These are phyloP conservation scores for Phytopythium aichiense DNA, from an alignment of 352 stramenopile species.

Conservation along the genomic window DNA sequence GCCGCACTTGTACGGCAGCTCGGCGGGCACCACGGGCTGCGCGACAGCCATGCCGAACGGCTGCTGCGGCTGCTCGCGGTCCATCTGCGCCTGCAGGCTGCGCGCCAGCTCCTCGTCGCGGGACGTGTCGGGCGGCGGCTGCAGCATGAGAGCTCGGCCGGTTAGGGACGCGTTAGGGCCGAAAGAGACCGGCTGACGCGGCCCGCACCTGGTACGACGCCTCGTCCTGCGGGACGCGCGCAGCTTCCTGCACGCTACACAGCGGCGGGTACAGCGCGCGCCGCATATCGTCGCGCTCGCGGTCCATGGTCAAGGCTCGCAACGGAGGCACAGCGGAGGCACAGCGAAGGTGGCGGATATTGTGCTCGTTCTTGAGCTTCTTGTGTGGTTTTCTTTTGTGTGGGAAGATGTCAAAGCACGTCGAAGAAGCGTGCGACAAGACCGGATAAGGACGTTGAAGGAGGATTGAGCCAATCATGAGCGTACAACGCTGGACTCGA, in stretches of 20 bases:
- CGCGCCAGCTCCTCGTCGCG: slow-evolving; percentile 50
- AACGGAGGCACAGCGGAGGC: neutral
- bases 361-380: neutral
- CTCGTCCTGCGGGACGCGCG: neutral
- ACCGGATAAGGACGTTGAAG: neutral
- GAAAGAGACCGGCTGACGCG: neutral
- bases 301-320: neutral
- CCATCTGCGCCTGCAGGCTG: slow-evolving; percentile 47
- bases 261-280: slow-evolving; percentile 7
- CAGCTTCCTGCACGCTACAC: slow-evolving; percentile 1
- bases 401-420: neutral
- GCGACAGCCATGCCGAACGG: slow-evolving; percentile 23
- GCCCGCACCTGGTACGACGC: neutral
- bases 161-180: neutral
- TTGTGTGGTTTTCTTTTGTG: neutral
- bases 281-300: neutral
- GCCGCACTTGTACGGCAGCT: slow-evolving; percentile 63
- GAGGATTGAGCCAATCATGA: neutral
- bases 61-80: slow-evolving; percentile 17
- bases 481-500: neutral
- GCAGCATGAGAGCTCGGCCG: neutral
- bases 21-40: slow-evolving; percentile 24
- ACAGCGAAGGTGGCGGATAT: neutral
- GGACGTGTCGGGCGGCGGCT: slow-evolving; percentile 19
- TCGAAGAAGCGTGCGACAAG: neutral